A percentile compares a stretch with the other conserved stretches of the same genome.
phyloP scores from a whole-genome alignment of 2,329 filamentous ascomycete species.

The Myotisia sp. region DNA sequence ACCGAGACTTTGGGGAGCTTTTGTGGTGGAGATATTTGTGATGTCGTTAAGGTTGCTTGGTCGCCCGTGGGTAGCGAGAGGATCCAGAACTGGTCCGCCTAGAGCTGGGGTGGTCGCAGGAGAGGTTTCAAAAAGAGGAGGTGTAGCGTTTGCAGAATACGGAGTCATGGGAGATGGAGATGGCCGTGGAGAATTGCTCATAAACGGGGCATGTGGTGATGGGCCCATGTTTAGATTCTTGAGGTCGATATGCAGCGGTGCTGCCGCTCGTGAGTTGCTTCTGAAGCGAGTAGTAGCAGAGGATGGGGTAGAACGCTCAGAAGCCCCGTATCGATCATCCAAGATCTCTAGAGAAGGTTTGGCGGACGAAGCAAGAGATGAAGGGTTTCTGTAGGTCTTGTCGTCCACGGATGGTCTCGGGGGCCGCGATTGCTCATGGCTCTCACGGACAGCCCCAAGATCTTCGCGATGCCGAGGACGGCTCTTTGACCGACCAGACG shows the following conservation, averaged over 20 bases:
- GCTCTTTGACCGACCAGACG: conserved; percentile 41
- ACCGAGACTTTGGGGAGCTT: conserved; percentile 15
- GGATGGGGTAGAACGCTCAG: conserved; percentile 25
- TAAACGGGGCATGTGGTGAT: conserved; percentile 19
- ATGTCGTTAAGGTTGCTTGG: too few species aligned
- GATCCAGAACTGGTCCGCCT: conserved; percentile 4
- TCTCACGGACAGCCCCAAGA: conserved; percentile 37
- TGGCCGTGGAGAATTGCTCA: conserved; percentile 28
- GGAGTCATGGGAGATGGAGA: conserved; percentile 28
- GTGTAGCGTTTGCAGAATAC: conserved; percentile 40
- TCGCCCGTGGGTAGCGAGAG: conserved; percentile 14
- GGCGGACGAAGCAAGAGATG: conserved; percentile 22
- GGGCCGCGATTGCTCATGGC: conserved; percentile 21
- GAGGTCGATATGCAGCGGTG: conserved; percentile 21
- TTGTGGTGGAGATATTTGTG: conserved; percentile 19
- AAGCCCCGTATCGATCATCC: conserved; percentile 18
- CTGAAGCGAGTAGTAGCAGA: conserved; percentile 28
- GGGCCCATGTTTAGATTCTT: conserved; percentile 18
- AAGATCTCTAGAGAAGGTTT: conserved; percentile 25
- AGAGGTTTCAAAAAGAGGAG: conserved; percentile 35
- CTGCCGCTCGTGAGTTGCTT: conserved; percentile 24
- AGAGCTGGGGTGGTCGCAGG: conserved; percentile 21
- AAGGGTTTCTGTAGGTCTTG: conserved; percentile 15
- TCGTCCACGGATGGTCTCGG: conserved; percentile 17
- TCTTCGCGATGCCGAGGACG: conserved; percentile 40